Conservation (phyloP, 306 rosid genomes). For the Vicia villosa region DNA sequence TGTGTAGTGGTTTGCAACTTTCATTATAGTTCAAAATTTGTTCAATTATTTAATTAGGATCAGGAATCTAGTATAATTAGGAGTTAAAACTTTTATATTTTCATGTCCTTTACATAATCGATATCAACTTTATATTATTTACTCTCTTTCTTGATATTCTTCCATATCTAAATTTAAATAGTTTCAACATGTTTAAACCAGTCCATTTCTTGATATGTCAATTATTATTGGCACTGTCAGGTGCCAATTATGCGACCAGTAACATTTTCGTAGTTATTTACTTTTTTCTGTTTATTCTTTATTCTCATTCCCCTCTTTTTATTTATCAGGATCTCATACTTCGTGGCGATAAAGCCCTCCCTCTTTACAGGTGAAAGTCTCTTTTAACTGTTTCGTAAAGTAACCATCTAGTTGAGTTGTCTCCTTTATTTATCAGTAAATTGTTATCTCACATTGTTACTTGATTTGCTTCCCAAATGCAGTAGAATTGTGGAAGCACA, state of each 20-base stretch:
- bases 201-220: conserved; percentile 1
- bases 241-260: conserved; percentile 22
- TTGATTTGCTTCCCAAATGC: conserved; percentile 55
- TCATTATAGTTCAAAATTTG: neutral
- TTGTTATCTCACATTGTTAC: conserved; percentile 37
- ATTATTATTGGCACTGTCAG: neutral
- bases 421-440: conserved; percentile 26
- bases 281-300: conserved; percentile 19
- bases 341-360: conserved; percentile 84
- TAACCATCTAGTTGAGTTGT: conserved; percentile 19
- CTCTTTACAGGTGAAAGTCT: conserved; percentile 77
- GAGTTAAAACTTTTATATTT: neutral
- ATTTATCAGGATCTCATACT: conserved; percentile 74
- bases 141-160: neutral
- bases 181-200: neutral
- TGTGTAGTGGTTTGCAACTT: conserved; percentile 8
- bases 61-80: neutral
- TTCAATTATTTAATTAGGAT: conserved; percentile 5
- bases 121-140: conserved; percentile 3
- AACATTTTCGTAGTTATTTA: conserved; percentile 17
- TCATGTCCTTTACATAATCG: neutral
- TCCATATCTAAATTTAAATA: neutral
- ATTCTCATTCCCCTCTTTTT: neutral
- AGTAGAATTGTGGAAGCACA: conserved; percentile 85
- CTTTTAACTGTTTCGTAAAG: conserved; percentile 19